These are phyloP conservation scores for Verticillium dahliae DNA, from an alignment of 2,329 filamentous ascomycete species.

Conservation along the genomic window DNA sequence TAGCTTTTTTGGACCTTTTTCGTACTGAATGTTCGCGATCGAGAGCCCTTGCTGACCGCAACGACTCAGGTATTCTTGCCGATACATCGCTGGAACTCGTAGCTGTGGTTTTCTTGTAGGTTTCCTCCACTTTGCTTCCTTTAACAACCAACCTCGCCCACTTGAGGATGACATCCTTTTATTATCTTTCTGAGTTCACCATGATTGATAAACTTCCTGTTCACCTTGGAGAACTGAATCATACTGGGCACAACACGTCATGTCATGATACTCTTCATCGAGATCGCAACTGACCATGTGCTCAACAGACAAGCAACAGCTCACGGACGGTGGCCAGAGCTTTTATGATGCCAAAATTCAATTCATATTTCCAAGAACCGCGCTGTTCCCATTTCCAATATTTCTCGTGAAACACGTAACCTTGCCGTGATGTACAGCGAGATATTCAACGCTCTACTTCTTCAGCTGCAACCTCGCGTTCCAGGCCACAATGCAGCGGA, in stretches of 20 bases:
- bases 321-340: background rate
- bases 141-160: background rate
- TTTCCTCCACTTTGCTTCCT: background rate
- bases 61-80: background rate
- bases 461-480: conserved; percentile 62
- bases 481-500: conserved; percentile 83
- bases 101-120: background rate
- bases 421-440: background rate
- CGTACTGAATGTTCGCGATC: background rate
- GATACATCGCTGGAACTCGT: conserved; percentile 8
- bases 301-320: background rate
- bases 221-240: conserved; percentile 59
- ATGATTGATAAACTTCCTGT: conserved; percentile 42
- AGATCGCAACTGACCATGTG: background rate
- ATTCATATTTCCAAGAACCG: background rate
- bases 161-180: conserved; percentile 38
- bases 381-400: background rate
- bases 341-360: background rate
- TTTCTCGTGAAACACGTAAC: background rate
- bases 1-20: background rate
- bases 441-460: conserved; percentile 18
- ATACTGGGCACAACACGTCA: conserved; percentile 18
- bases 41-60: conserved; percentile 6
- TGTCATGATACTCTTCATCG: conserved; percentile 1
- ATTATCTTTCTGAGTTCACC: conserved; percentile 48